These are phyloP conservation scores for Fusarium aywerte DNA, from an alignment of 2,329 filamentous ascomycete species.

Conservation along the genomic window DNA sequence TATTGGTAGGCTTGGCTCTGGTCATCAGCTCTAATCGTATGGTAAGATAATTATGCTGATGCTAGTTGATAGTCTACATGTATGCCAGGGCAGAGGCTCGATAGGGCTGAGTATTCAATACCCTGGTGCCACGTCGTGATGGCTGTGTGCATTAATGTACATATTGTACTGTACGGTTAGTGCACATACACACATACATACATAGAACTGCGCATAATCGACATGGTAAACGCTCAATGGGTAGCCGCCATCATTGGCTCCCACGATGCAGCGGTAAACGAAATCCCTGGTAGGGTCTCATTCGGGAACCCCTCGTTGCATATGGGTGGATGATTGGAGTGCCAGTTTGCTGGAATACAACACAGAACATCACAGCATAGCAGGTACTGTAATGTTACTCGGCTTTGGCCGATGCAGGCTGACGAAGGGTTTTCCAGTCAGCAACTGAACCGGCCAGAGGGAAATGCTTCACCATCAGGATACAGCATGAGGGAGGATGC, in stretches of 20 bases:
- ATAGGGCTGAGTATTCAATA: constrained; percentile 44
- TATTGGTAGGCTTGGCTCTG: constrained; percentile 12
- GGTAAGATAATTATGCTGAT: background rate
- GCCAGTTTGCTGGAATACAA: constrained; percentile 38
- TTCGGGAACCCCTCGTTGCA: constrained; percentile 40
- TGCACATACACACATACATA: constrained; percentile 19
- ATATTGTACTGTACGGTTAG: constrained; percentile 18
- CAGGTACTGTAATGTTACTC: constrained; percentile 14
- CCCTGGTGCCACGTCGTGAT: constrained; percentile 41
- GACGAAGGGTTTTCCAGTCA: constrained; percentile 37
- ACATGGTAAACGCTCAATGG: constrained; percentile 29
- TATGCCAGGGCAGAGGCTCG: constrained; percentile 25
- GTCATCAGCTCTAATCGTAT: constrained; percentile 3
- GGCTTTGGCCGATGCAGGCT: constrained; percentile 45
- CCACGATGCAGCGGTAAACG: constrained; percentile 5
- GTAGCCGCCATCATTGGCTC: constrained; percentile 31
- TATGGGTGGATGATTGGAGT: constrained; percentile 25
- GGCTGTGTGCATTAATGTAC: constrained; percentile 33
- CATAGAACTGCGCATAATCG: constrained; percentile 32
- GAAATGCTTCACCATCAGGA: constrained; percentile 29
- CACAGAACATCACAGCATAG: background rate
- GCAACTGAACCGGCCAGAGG: constrained; percentile 39
- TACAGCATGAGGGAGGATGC: constrained; percentile 11
- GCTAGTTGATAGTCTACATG: background rate
- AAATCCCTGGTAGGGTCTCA: constrained; percentile 31